Conservation (phyloP, 2,329 filamentous ascomycete genomes). For the Xylaria sp. region DNA sequence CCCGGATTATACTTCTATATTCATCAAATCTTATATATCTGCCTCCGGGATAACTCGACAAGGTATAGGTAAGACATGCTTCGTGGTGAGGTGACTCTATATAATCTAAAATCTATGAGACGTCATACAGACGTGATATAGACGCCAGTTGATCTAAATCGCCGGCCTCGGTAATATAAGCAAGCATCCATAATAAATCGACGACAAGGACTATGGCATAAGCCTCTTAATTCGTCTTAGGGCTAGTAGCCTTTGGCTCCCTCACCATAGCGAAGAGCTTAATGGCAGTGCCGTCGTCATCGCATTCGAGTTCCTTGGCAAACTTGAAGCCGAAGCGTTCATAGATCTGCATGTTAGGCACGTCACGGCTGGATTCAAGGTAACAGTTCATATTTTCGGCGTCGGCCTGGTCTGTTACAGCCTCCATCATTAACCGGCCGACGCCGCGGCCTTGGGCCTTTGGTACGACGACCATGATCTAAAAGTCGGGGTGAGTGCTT, state of each 20-base stretch:
- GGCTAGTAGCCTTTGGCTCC: constrained; percentile 49
- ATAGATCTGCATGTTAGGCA: constrained; percentile 78
- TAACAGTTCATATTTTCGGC: constrained; percentile 73
- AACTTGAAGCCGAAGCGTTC: constrained; percentile 74
- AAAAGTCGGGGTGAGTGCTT: constrained; percentile 7
- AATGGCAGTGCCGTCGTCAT: constrained; percentile 68
- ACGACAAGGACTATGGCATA: not conserved
- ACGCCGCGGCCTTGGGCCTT: constrained; percentile 74
- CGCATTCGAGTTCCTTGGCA: constrained; percentile 73
- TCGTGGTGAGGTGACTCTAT: not conserved
- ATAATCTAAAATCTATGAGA: not conserved
- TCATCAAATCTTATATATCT: no score
- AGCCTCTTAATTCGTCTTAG: constrained; percentile 33
- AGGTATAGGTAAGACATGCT: not conserved
- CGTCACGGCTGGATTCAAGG: constrained; percentile 74
- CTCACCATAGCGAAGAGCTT: constrained; percentile 58
- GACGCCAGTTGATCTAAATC: not conserved
- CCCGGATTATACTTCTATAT: not conserved
- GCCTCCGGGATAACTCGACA: no score
- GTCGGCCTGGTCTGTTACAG: constrained; percentile 72
- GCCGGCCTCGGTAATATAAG: not conserved
- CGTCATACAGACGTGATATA: not conserved
- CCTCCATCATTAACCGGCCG: constrained; percentile 71
- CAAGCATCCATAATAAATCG: not conserved
- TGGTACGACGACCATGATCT: constrained; percentile 74